phyloP scores from a whole-genome alignment of 2,329 filamentous ascomycete genomes.

The Diplocarpon mali region DNA sequence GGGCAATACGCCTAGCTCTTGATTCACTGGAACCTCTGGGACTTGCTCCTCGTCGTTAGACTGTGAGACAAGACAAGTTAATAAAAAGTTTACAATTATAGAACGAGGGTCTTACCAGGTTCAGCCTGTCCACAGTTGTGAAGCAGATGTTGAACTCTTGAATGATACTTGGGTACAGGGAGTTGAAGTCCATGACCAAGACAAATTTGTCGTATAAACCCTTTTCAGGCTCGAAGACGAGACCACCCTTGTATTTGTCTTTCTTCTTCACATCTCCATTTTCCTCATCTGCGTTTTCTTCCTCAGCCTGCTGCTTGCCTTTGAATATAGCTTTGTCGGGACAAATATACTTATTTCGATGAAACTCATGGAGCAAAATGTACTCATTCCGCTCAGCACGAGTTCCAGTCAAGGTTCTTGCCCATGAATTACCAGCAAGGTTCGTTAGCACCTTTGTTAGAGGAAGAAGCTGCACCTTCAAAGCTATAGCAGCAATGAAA shows the following conservation, averaged over 20 bases:
- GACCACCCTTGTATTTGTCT: slow-evolving; percentile 97
- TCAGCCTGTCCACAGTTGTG: slow-evolving; percentile 78
- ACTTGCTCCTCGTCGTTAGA: slow-evolving; percentile 77
- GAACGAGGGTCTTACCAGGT: slow-evolving; percentile 44
- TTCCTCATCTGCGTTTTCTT: slow-evolving; percentile 59
- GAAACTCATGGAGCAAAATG: slow-evolving; percentile 94
- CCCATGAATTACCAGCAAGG: slow-evolving; percentile 96
- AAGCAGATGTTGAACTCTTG: slow-evolving; percentile 99
- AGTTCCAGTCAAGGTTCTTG: slow-evolving; percentile 86
- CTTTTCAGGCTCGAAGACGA: slow-evolving; percentile 96
- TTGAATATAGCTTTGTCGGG: slow-evolving; percentile 86
- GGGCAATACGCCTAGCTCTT: slow-evolving; percentile 77
- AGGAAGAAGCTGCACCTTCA: slow-evolving; percentile 84
- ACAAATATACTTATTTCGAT: slow-evolving; percentile 95
- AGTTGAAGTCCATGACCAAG: slow-evolving; percentile 99
- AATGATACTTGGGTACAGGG: slow-evolving; percentile 98
- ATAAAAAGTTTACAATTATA: neutral
- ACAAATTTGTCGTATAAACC: slow-evolving; percentile 97
- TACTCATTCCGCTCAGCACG: slow-evolving; percentile 97
- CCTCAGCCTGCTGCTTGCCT: slow-evolving; percentile 59
- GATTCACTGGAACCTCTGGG: slow-evolving; percentile 70
- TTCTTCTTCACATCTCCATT: slow-evolving; percentile 82
- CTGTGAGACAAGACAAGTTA: slow-evolving; percentile 28
- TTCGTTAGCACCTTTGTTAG: slow-evolving; percentile 94
- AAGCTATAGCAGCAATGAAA: slow-evolving; percentile 81